Evolutionary conservation across 768 basidiomycete species (phyloP).

Genomic region (Cubamyces lactineus): DNA sequence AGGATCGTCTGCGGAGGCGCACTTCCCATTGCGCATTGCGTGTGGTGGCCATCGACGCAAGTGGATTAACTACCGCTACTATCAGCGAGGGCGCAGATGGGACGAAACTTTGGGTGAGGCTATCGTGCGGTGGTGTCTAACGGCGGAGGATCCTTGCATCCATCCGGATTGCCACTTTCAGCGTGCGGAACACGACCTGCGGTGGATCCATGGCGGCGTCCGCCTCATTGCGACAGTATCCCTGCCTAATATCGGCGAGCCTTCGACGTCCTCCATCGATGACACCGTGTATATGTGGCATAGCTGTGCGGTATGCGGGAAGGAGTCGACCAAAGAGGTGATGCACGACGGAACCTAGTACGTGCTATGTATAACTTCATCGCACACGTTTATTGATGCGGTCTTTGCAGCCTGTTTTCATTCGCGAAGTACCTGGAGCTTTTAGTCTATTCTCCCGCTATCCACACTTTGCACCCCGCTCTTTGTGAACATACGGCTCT

Average conservation of each 20-base stretch:
- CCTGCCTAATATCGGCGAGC: background rate
- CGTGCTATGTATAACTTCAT: conserved; percentile 2
- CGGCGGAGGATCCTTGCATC: conserved; percentile 42
- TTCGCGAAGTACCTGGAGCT: conserved; percentile 37
- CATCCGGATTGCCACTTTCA: conserved; percentile 34
- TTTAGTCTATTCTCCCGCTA: conserved; percentile 31
- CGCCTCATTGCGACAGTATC: conserved; percentile 33
- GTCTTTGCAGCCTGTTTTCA: conserved; percentile 29
- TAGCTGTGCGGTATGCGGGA: conserved; percentile 35
- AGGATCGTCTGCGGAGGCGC: conserved; percentile 19
- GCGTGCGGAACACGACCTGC: conserved; percentile 47
- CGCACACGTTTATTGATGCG: background rate
- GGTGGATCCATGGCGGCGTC: conserved; percentile 43
- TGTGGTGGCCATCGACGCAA: conserved; percentile 48
- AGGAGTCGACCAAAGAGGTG: conserved; percentile 26
- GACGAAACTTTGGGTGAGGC: conserved; percentile 48
- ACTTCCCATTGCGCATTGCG: conserved; percentile 26
- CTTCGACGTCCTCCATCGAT: conserved; percentile 10
- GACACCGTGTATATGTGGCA: conserved; percentile 33
- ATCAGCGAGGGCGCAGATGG: conserved; percentile 41
- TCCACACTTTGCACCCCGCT: conserved; percentile 21
- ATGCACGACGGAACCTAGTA: conserved; percentile 38
- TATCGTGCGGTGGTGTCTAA: conserved; percentile 39
- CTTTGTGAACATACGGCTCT: conserved; percentile 33
- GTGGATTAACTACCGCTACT: conserved; percentile 53